A percentile compares a stretch with the other conserved stretches of the same genome.
Evolutionary conservation across 805 yeast species (phyloP).

Genomic region (Jamesozyma gamospora): DNA sequence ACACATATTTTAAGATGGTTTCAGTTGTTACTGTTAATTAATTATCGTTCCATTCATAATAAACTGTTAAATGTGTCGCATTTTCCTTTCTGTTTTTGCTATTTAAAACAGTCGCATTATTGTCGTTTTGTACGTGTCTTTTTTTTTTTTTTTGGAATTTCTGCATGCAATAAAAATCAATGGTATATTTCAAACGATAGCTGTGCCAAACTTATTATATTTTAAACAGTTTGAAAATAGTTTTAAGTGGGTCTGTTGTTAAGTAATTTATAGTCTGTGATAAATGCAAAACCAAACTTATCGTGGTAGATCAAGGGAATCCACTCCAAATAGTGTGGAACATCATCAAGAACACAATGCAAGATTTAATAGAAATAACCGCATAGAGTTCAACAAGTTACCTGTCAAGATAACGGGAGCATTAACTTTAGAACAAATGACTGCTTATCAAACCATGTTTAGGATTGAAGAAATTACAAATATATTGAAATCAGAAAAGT

Average conservation of each 20-base stretch:
- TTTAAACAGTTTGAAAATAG: too few relatives aligned
- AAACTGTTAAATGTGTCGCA: too few relatives aligned
- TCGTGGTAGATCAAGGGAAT: too few relatives aligned
- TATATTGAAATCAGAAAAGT: constrained; percentile 29
- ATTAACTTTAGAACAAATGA: constrained; percentile 68
- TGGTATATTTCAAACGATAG: too few relatives aligned
- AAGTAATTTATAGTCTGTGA: constrained; percentile 17
- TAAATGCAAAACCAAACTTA: neutral
- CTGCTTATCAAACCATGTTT: constrained; percentile 56
- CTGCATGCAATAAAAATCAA: constrained; percentile 1
- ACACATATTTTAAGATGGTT: too few relatives aligned
- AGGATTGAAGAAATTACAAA: constrained; percentile 74
- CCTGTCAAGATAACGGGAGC: constrained; percentile 39
- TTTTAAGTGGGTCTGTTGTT: neutral
- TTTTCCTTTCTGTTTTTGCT: too few relatives aligned
- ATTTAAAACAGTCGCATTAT: neutral
- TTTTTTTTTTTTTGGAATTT: neutral
- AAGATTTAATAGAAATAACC: too few relatives aligned
- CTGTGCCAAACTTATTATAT: too few relatives aligned
- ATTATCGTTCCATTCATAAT: too few relatives aligned
- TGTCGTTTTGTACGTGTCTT: neutral
- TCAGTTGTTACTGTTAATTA: too few relatives aligned
- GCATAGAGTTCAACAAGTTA: constrained; percentile 9
- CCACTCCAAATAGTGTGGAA: too few relatives aligned
- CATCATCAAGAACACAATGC: too few relatives aligned